Evolutionary conservation across 352 stramenopile species (phyloP), one percentile per base, ranked within the genome.

Genomic region (Phytophthora meadii): DNA sequence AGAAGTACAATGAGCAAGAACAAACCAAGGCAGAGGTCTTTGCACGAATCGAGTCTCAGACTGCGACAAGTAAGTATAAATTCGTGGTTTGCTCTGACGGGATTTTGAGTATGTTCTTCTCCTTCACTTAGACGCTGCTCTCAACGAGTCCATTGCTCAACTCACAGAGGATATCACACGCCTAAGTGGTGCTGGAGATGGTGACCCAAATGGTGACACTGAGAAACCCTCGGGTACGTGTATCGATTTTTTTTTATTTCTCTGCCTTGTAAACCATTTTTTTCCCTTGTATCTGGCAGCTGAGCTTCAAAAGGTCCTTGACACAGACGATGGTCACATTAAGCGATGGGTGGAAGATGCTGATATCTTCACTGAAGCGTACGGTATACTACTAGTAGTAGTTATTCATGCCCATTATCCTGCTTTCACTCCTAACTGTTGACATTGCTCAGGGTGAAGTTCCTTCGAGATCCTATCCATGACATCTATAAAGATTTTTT

Each of bases 1-100:
- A 70, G 17, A 68, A 75, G n/a, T 89, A 89, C 65, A 89, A 86
- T 45, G 57, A 79, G 10, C 82, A 88, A 69, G 82, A 90, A 48
- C 57, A 58, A 3, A 70, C 60, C 25, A 90, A 90, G 45, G 57
- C 69, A 6, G 68, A 85, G 11, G 57, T 84, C n/a, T 76, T 90
- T 42, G 65, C 68, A 3, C 71, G 76, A 9, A 88, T 90, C 27
- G 74, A 89, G 50, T 65, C 61, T 22, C 77, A 89, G 47, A 84
- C 82, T 5, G 48, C 75, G 39, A 65, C 64, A 27, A 89, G 82
- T 88, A 46, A 40, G 53, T 32, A 40, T 37, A 14, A 36, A 10
- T 14, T 36, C 24, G 42, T 36, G 15, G 28, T 25, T 45, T 32
- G 34, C 50, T 36, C 9, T 14, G 12, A 36, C 2, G 30, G 8